phyloP scores from a whole-genome alignment of 2,329 filamentous ascomycete species.

The Allantophomopsis cytisporea region DNA sequence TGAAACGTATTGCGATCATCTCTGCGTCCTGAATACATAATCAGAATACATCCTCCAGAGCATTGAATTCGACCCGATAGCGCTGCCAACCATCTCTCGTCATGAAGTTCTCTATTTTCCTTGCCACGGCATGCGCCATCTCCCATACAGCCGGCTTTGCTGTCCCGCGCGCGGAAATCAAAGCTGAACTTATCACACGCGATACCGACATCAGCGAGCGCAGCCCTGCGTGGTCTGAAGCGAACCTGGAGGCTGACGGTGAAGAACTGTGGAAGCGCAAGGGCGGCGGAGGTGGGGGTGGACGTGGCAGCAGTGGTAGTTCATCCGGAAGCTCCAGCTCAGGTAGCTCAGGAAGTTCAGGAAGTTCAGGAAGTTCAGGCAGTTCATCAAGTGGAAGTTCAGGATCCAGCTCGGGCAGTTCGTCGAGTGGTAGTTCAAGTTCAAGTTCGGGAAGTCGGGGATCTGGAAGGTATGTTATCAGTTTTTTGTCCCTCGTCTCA shows the following conservation, averaged over 20 bases:
- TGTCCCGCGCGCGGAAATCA: neutral
- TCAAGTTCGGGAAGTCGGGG: neutral
- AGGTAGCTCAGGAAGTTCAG: neutral
- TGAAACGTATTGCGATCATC: too few relatives aligned
- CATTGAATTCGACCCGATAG: too few relatives aligned
- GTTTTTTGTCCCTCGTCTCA: neutral
- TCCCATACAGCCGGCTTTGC: neutral
- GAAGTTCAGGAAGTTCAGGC: neutral
- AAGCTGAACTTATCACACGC: neutral
- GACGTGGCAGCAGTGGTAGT: neutral
- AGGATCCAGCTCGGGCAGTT: neutral
- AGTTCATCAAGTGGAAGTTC: neutral
- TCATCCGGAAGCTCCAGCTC: neutral
- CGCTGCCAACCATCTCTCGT: too few relatives aligned
- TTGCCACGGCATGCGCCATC: too few relatives aligned
- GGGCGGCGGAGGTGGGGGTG: neutral
- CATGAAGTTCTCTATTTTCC: too few relatives aligned
- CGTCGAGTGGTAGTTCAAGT: neutral
- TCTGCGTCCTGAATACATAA: too few relatives aligned
- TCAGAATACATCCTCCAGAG: too few relatives aligned
- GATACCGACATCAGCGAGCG: neutral
- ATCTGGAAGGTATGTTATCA: too few relatives aligned
- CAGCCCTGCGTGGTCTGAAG: neutral
- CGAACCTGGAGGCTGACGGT: neutral
- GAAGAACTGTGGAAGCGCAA: slow-evolving; percentile 1